Evolutionary conservation across 495 filamentous ascomycete species (phyloP), one percentile per base, ranked within the genome.

Genomic region (Cryomyces antarcticus): DNA sequence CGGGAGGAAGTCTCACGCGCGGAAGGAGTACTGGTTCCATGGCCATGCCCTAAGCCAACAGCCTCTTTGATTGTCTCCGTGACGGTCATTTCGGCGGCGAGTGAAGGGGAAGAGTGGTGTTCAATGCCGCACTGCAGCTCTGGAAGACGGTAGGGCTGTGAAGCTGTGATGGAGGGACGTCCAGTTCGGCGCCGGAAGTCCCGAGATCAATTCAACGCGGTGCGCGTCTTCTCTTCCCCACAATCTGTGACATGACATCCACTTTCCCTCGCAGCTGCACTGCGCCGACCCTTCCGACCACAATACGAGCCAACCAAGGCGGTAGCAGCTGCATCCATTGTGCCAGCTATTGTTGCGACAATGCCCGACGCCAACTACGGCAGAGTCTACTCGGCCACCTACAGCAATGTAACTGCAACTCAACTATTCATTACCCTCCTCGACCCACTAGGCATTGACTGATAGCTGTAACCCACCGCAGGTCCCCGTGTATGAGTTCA

Each of bases 401-500:
- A 94, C 59, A 93, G 86, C 61, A 83, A 79, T 74, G 86, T 94
- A 68, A 24, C 62, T 78, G 67, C 29, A 36, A 36, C 9, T 36
- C 33, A 36, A 1, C 33, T 10, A 9, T 36, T 13, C 12, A 13
- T 13, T 1, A 24, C 17, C 17, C 17, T 24, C 17, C 17, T 2
- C 17, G 17, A 24, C 17, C 17, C 1, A 24, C 17, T 24, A 24
- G 17, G 17, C 17, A 24, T 24, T 24, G 17, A 24, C 17, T 24
- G 17, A 24, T 24, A 36, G 33, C 9, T 13, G 9, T 36, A 36
- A 10, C 2, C 3, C 12, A 3, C 29, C 40, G 28, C 42, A 93
- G 83, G 80, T 89, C 12, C 86, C 86, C 31, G 86, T 95, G 13
- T 93, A 80, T 57, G 87, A 95, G 55, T 80, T 72, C 62, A 85